A percentile compares a stretch with the other conserved stretches of the same genome.
Evolutionary conservation across 139 green algal species (phyloP).

Genomic region (Yamagishiella unicocca): DNA sequence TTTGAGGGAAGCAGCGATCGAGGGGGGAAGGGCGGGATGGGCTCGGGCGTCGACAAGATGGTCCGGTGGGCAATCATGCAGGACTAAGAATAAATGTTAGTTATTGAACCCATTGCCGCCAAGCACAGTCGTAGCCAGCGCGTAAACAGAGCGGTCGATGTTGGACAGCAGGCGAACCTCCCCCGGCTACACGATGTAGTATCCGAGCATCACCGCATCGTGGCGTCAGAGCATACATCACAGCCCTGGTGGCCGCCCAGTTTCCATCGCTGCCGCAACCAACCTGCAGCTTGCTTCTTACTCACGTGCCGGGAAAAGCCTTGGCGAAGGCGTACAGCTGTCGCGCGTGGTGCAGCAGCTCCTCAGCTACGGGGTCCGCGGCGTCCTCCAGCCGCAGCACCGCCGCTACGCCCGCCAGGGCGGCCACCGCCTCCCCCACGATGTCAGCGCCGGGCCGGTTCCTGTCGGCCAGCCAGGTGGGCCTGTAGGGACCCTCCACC

Average conservation of each 20-base stretch:
- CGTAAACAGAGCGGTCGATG: too few relatives aligned
- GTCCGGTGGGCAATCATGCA: too few relatives aligned
- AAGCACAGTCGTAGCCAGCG: too few relatives aligned
- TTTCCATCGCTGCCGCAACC: background rate
- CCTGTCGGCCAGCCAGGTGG: conserved; percentile 20
- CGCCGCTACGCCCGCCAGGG: conserved; percentile 56
- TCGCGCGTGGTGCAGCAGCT: conserved; percentile 44
- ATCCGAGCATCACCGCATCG: too few relatives aligned
- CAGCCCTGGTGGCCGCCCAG: too few relatives aligned
- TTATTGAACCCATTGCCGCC: too few relatives aligned
- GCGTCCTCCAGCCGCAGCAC: conserved; percentile 42
- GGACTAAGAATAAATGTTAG: too few relatives aligned
- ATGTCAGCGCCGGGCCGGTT: conserved; percentile 58
- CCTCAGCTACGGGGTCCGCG: conserved; percentile 12
- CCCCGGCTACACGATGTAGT: too few relatives aligned
- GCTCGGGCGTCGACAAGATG: too few relatives aligned
- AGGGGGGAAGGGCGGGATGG: too few relatives aligned
- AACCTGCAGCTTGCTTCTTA: background rate
- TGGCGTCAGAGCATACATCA: too few relatives aligned
- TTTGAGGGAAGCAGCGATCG: background rate
- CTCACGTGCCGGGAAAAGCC: conserved; percentile 51
- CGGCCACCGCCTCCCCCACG: conserved; percentile 58
- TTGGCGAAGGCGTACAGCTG: conserved; percentile 61
- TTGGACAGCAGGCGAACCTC: too few relatives aligned
- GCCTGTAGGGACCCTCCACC: conserved; percentile 43